Conservation (phyloP, 1,284 basidiomycete genomes). For the Chondrostereum purpureum region DNA sequence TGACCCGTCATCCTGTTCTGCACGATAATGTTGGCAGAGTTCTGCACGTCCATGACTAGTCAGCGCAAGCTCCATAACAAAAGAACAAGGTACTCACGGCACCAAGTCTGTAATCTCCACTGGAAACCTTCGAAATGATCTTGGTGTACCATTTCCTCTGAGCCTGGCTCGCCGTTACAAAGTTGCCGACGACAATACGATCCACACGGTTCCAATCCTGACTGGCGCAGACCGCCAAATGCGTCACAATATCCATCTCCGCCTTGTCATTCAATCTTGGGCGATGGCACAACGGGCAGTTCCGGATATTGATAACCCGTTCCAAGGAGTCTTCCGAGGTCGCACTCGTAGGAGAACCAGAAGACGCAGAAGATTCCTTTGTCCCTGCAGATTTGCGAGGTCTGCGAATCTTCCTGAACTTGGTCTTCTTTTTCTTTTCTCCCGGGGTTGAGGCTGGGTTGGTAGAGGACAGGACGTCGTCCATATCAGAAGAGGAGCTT, state of each 20-base stretch:
- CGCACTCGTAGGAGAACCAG: constrained; percentile 14
- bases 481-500: constrained; percentile 1
- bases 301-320: constrained; percentile 91
- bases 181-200: constrained; percentile 87
- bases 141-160: constrained; percentile 97
- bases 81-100: constrained; percentile 51
- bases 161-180: constrained; percentile 92
- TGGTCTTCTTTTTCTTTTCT: constrained; percentile 10
- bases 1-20: constrained; percentile 89
- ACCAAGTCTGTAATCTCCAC: constrained; percentile 84
- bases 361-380: constrained; percentile 33
- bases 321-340: constrained; percentile 52
- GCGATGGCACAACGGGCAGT: constrained; percentile 90
- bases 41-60: constrained; percentile 35
- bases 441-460: background rate
- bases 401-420: constrained; percentile 3
- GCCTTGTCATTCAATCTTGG: constrained; percentile 79
- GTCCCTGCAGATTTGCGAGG: constrained; percentile 26
- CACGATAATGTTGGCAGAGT: constrained; percentile 94
- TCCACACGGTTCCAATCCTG: constrained; percentile 89
- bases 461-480: background rate
- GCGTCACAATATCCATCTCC: constrained; percentile 91
- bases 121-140: constrained; percentile 78
- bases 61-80: constrained; percentile 6
- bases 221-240: constrained; percentile 90